Evolutionary conservation across 192 early-diverging fungal species (phyloP).

Genomic region (Neocallimastix lanati): DNA sequence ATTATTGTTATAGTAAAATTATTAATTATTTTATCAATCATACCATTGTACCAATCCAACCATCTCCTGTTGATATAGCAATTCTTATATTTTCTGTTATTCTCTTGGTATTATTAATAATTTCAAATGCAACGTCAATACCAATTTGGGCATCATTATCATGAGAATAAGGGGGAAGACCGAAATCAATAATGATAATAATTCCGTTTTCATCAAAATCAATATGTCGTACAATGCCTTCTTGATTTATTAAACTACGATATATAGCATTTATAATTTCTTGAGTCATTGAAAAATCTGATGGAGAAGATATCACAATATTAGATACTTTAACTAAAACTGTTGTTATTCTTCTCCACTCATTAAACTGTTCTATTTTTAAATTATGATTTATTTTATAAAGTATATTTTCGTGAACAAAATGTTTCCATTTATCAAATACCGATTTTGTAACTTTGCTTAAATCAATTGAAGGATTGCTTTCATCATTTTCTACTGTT

Average conservation of each 20-base stretch:
- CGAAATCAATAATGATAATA: not conserved
- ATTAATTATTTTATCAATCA: too few relatives aligned
- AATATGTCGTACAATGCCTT: not conserved
- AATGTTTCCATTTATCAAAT: not conserved
- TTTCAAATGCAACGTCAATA: not conserved
- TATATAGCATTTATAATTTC: not conserved
- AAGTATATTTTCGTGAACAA: not conserved
- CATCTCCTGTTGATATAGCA: not conserved
- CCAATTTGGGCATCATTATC: not conserved
- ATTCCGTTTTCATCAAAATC: not conserved
- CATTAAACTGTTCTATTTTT: not conserved
- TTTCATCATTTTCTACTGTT: not conserved
- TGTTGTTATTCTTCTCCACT: not conserved
- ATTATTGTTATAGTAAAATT: too few relatives aligned
- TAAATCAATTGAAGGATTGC: not conserved
- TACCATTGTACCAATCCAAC: not conserved
- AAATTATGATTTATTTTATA: not conserved
- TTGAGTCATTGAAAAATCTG: not conserved
- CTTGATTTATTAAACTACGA: not conserved
- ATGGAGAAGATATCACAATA: not conserved
- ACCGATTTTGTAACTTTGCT: not conserved
- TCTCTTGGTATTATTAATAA: not conserved
- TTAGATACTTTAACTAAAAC: not conserved
- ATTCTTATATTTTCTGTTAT: not conserved
- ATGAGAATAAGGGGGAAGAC: not conserved